Base-by-base conservation (phyloP, 139 green algal genomes). In the Tetradesmus lagerheimii region DNA sequence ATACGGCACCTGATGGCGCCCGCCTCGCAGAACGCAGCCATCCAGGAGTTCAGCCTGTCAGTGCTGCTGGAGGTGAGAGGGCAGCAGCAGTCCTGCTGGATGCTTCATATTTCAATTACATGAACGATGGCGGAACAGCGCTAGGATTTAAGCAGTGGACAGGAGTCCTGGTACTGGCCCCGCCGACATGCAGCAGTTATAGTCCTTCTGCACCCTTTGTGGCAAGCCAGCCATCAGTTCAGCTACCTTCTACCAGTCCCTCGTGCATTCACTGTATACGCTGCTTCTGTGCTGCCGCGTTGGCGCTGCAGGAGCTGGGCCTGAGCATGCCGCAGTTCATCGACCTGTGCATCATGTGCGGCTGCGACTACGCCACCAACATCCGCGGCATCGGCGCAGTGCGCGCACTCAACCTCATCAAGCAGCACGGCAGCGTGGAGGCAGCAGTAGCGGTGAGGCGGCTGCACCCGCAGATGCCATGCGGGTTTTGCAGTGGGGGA, bases 311-410 rank as follows among this genome's bases (percentile, higher is more conserved):
- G 64, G 62, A 88, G 83, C 64, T 95, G 41, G 86, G 67, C 5
- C 83, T 98, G 29, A 95, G 81, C 16, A 75, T 90, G n/a, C 94
- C 98, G 0, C 92, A 99, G 93, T 99, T 99, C 88, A 95, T 99
- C 20, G 98, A 99, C 91, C 71, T 99, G n/a, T 99, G 98, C 95
- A 99, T 99, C 88, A 92, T 99, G 57, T 99, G 96, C 91, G 98
- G 98, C 47, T 99, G 98, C 92, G 98, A 99, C 91, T 99, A 99
- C 90, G 95, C 91, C 62, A 92, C 93, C 78, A 97, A 93, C 84
- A 99, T 99, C 91, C 87, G 83, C 38, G 96, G 94, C 64, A 96
- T 98, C 39, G 96, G 98, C 8, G 95, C 97, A 0, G 93, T 96
- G 76, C 93, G 87, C 0, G 97, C 97, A 16, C 91, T 99, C 64